Evolutionary conservation across 805 yeast species (phyloP).

Genomic region (Jamesozyma gamospora): DNA sequence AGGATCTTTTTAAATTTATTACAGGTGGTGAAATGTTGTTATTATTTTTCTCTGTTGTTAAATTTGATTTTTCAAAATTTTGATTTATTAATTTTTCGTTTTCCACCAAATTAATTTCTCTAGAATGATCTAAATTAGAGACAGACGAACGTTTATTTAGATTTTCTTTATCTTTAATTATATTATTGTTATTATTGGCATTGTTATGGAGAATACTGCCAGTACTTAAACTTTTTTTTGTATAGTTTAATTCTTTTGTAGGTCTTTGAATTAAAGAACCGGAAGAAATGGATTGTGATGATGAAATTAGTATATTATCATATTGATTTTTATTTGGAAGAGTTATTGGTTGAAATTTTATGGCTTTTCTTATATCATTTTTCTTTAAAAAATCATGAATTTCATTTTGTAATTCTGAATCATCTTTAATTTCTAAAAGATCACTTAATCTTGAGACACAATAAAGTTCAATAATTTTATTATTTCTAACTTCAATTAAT

Average conservation of each 20-base stretch:
- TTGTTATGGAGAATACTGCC: too few relatives aligned
- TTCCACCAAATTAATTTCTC: background rate
- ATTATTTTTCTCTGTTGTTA: too few relatives aligned
- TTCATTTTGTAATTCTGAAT: slow-evolving; percentile 32
- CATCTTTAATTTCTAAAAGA: slow-evolving; percentile 32
- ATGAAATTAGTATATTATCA: background rate
- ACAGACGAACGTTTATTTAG: slow-evolving; percentile 1
- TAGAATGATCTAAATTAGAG: background rate
- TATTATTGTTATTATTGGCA: too few relatives aligned
- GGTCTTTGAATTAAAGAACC: background rate
- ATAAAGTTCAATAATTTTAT: slow-evolving; percentile 52
- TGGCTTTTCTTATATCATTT: slow-evolving; percentile 43
- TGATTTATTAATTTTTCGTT: background rate
- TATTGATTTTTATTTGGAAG: slow-evolving; percentile 14
- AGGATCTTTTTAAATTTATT: too few relatives aligned
- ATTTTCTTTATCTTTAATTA: background rate
- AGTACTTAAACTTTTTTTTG: slow-evolving; percentile 3
- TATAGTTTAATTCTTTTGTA: background rate
- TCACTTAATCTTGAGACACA: slow-evolving; percentile 46
- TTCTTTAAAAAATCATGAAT: slow-evolving; percentile 38
- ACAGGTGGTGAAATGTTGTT: too few relatives aligned
- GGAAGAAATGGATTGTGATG: background rate
- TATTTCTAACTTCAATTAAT: slow-evolving; percentile 41
- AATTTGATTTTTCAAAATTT: too few relatives aligned
- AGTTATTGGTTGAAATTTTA: slow-evolving; percentile 28